phyloP scores from a whole-genome alignment of 805 yeast species.

The Saccharomycopsis sp. region DNA sequence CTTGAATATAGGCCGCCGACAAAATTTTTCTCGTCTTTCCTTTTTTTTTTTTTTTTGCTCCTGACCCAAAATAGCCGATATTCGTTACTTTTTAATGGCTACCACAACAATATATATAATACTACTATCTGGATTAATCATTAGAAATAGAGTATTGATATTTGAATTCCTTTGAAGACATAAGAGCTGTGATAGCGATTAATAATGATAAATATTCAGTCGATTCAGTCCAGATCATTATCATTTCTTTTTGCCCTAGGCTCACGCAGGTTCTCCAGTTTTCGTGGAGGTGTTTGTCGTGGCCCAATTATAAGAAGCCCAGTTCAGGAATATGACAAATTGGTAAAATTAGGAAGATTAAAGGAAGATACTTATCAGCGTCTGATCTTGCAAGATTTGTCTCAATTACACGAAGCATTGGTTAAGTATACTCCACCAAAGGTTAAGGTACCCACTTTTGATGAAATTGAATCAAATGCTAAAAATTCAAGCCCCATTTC shows the following conservation, averaged over 20 bases:
- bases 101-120: no score
- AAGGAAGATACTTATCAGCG: slow-evolving; percentile 79
- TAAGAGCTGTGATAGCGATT: background rate
- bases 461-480: slow-evolving; percentile 42
- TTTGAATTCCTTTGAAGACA: background rate
- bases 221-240: background rate
- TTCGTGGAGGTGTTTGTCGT: background rate
- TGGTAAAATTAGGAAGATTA: slow-evolving; percentile 43
- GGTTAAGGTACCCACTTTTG: slow-evolving; percentile 45
- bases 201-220: background rate
- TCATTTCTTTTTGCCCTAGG: background rate
- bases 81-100: no score
- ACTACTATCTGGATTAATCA: background rate
- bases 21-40: no score
- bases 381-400: slow-evolving; percentile 55
- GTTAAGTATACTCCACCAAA: slow-evolving; percentile 54
- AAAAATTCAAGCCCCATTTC: slow-evolving; percentile 27
- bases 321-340: slow-evolving; percentile 42
- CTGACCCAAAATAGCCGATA: no score
- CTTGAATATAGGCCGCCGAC: no score
- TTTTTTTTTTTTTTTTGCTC: no score
- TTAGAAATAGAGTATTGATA: background rate
- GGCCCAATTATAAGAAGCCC: slow-evolving; percentile 32
- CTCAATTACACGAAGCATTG: slow-evolving; percentile 51
- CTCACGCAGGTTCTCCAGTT: background rate